These are phyloP conservation scores for Globisporangium paroecandrum DNA, from an alignment of 352 stramenopile genomes.

Conservation along the genomic window DNA sequence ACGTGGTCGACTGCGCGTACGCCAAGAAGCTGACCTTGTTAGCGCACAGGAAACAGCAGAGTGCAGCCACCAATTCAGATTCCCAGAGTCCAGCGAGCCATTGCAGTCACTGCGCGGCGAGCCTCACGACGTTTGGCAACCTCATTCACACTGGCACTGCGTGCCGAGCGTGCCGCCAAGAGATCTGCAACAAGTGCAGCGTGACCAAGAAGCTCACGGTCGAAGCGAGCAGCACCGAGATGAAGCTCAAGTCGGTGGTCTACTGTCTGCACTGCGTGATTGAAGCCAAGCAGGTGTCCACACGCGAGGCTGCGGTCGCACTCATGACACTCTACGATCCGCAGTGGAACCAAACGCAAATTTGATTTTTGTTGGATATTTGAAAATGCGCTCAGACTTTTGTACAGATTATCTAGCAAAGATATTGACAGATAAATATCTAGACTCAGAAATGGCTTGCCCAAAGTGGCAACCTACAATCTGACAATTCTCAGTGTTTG, in stretches of 20 bases:
- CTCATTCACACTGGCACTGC: slow-evolving; percentile 22
- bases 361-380: no score
- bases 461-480: no score
- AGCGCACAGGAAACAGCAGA: slow-evolving; percentile 16
- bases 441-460: no score
- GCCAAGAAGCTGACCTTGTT: slow-evolving; percentile 9
- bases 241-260: slow-evolving; percentile 25
- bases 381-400: no score
- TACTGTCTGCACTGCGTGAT: slow-evolving; percentile 51
- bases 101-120: slow-evolving; percentile 27
- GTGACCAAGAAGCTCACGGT: slow-evolving; percentile 42
- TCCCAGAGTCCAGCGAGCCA: not conserved
- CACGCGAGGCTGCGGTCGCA: slow-evolving; percentile 31
- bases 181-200: slow-evolving; percentile 25
- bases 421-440: no score
- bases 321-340: not conserved
- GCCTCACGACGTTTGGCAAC: slow-evolving; percentile 24
- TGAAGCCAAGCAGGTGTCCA: slow-evolving; percentile 25
- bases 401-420: no score
- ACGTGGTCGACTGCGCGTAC: slow-evolving; percentile 17
- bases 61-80: slow-evolving; percentile 14
- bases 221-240: slow-evolving; percentile 23
- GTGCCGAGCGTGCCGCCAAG: slow-evolving; percentile 35
- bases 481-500: no score
- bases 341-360: not conserved